phyloP scores from a whole-genome alignment of 495 filamentous ascomycete species.

The Cercophora sp. region DNA sequence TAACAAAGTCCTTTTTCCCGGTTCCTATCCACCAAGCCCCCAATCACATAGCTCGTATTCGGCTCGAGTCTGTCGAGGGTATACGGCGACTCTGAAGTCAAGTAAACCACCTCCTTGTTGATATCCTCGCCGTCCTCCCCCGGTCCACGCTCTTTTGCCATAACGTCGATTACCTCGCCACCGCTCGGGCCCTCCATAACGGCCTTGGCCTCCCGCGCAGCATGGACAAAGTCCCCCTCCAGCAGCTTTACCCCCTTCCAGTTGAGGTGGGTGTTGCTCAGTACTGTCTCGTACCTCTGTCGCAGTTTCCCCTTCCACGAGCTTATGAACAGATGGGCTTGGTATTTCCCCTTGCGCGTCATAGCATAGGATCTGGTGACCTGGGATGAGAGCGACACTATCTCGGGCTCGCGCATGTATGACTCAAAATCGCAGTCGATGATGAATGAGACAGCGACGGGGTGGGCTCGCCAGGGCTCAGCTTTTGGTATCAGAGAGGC shows the following conservation, averaged over 20 bases:
- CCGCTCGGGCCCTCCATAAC: constrained; percentile 53
- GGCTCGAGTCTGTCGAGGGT: constrained; percentile 76
- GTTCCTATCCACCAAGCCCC: constrained; percentile 92
- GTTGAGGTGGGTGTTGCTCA: constrained; percentile 60
- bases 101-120: constrained; percentile 63
- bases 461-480: constrained; percentile 37
- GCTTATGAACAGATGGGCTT: constrained; percentile 66
- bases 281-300: constrained; percentile 70
- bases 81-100: constrained; percentile 79
- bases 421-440: constrained; percentile 91
- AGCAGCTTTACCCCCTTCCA: constrained; percentile 77
- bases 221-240: constrained; percentile 64
- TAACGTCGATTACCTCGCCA: constrained; percentile 54
- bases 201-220: constrained; percentile 54
- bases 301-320: constrained; percentile 73
- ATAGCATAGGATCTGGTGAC: constrained; percentile 85
- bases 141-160: constrained; percentile 36
- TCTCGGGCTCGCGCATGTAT: constrained; percentile 79
- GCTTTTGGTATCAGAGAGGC: no score
- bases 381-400: constrained; percentile 75
- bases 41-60: constrained; percentile 87
- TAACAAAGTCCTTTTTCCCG: constrained; percentile 92
- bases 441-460: constrained; percentile 70
- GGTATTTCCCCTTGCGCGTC: constrained; percentile 62
- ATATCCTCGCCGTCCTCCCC: constrained; percentile 35